Evolutionary conservation across 306 rosid species (phyloP), one percentile per base, ranked within the genome.

Genomic region (Dalbergia cochinchinensis): DNA sequence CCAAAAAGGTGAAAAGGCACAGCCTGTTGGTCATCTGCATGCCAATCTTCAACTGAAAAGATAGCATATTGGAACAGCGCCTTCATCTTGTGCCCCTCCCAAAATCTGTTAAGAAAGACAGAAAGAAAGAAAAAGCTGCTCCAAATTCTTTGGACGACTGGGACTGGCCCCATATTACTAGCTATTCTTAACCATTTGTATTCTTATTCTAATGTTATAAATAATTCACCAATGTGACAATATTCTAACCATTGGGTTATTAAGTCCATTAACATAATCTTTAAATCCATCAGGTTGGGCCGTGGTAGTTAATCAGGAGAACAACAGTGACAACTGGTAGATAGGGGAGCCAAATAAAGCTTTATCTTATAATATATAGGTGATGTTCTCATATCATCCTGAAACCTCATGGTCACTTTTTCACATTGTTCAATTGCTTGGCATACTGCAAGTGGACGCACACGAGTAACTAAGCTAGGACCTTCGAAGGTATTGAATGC

Each of bases 41-140:
- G 44, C 15, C 33, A 53, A 19, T 33, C 41, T 34, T 60, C 62
- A 16, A 59, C 63, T 31, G 71, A 18, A 84, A 60, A 54, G 60
- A 68, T 4, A 19, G 58, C 59, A 67, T 53, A 73, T 8, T n/a
- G 67, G 54, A 9, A 9, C 14, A 42, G 50, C 44, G 54, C 55
- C 61, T 78, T 67, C 47, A 47, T 14, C 41, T 20, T 15, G 48
- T 12, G 64, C 71, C 35, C 70, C 72, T 19, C 55, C 80, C 61
- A 63, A 33, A 75, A 63, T 12, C 44, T 39, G 35, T 44, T 48
- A 76, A 65, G 55, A 51, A 13, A 9, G n/a, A n/a, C n/a, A n/a
- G 41, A 48, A 35, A 76, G 22, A 16, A 26, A 26, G 31, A 34
- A 45, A 35, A 50, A 41, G 10, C 11, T 3, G 26, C 63, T 62